phyloP scores from a whole-genome alignment of 2,329 filamentous ascomycete species.

The Botrytis porri region DNA sequence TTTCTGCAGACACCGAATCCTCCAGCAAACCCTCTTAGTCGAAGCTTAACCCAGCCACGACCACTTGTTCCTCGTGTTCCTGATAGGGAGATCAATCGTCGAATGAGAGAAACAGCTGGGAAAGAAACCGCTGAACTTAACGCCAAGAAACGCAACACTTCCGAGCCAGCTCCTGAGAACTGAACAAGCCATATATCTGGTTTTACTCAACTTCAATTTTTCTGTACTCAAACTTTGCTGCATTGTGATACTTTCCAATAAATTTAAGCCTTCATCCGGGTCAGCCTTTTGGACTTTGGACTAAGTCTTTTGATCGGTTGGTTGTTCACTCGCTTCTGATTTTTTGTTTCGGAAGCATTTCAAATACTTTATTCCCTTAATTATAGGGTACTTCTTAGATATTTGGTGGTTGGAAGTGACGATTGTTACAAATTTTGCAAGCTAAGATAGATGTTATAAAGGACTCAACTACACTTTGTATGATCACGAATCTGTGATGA shows the following conservation, averaged over 20 bases:
- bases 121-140: background rate
- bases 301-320: background rate
- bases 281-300: background rate
- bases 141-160: background rate
- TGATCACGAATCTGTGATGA: too few relatives aligned
- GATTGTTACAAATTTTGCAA: background rate
- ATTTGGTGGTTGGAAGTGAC: fast-evolving
- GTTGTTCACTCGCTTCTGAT: background rate
- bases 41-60: background rate
- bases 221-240: background rate
- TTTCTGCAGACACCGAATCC: background rate
- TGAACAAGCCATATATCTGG: background rate
- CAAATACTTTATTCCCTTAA: background rate
- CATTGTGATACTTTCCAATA: background rate
- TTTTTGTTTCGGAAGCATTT: background rate
- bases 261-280: background rate
- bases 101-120: background rate
- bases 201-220: background rate
- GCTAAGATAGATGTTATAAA: background rate
- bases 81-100: background rate
- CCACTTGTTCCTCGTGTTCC: background rate
- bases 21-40: background rate
- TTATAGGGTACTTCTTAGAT: background rate
- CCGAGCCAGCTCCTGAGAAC: background rate
- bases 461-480: background rate